Evolutionary conservation across 2,329 filamentous ascomycete genomes (phyloP), one percentile per base, ranked within the genome.

Genomic region (Colletotrichum falcatum): DNA sequence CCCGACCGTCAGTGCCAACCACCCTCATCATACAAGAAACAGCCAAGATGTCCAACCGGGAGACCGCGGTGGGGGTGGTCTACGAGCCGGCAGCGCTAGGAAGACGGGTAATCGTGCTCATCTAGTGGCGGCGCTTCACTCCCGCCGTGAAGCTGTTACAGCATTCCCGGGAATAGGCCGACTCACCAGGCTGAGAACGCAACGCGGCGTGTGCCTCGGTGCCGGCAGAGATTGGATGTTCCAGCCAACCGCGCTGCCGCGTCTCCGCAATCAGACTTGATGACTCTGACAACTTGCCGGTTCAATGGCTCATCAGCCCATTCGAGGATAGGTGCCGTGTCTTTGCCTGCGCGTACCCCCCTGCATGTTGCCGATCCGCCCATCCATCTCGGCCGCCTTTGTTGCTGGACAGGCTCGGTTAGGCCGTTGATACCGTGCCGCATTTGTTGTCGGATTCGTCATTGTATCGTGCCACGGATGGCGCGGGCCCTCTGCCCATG

Each of bases 281-380:
- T 12, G 12, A 16, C 20, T 8, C 6, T 9, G 16, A 8, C 0
- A 16, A 49, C 4, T 20, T 11, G 26, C 1, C 11, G 49, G 11
- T 30, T 12, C 7, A 18, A 20, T 9, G n/a, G 26, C 14, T 33
- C 6, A 20, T 18, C 48, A 14, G 26, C 18, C 5, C 30, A 12
- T 37, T 56, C 35, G 33, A 42, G 16, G 44, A 28, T 39, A 20
- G 12, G 12, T 6, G 23, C 5, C 18, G 23, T 28, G 14, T 28
- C 6, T 20, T 44, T 44, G 7, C 42, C 42, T 42, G 5, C 5
- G 14, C 6, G 1, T 20, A 14, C 6, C 14, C 51, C 42, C 33
- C 58, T 48, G 20, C 42, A 44, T 44, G 42, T 63, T 64, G 60
- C 59, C 59, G 65, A 56, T 28, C n/a, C 44, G 30, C 35, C 59